Evolutionary conservation across 495 filamentous ascomycete genomes (phyloP).

Genomic region (Penicillium samsonianum): DNA sequence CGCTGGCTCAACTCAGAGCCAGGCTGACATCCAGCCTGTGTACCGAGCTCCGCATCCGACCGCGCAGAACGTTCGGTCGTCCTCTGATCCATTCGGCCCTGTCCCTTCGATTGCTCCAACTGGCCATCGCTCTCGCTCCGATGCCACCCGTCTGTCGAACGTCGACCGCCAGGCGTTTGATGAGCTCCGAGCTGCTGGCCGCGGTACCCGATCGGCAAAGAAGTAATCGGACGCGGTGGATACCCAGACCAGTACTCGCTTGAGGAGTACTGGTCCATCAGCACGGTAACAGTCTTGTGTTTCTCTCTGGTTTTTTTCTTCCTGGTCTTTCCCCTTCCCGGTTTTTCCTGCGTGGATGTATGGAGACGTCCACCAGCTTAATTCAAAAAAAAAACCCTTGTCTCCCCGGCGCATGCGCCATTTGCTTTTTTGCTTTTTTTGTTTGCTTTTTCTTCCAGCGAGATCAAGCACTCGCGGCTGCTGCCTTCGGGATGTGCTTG

Average conservation of each 20-base stretch:
- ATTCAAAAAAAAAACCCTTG: neutral
- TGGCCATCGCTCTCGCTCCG: slow-evolving; percentile 1
- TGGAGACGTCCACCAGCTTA: slow-evolving; percentile 1
- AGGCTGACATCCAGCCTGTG: neutral
- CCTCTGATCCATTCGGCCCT: neutral
- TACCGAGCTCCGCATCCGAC: neutral
- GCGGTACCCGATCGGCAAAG: neutral
- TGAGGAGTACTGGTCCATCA: neutral
- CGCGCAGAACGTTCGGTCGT: slow-evolving; percentile 13
- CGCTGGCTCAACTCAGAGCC: neutral
- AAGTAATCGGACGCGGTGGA: neutral
- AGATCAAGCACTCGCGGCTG: neutral
- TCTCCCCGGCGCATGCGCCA: neutral
- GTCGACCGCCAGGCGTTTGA: neutral
- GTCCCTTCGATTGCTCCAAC: neutral
- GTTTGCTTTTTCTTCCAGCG: neutral
- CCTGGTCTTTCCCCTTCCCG: neutral
- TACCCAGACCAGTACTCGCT: neutral
- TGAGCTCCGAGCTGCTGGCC: neutral
- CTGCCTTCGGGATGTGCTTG: neutral
- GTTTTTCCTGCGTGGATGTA: slow-evolving; percentile 2
- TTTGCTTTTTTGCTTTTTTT: neutral
- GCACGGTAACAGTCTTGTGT: neutral
- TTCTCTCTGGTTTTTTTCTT: neutral
- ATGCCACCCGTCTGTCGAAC: neutral